Evolutionary conservation across 2,329 filamentous ascomycete species (phyloP), one percentile per base, ranked within the genome.

Genomic region (Pezicula neosporulosa): DNA sequence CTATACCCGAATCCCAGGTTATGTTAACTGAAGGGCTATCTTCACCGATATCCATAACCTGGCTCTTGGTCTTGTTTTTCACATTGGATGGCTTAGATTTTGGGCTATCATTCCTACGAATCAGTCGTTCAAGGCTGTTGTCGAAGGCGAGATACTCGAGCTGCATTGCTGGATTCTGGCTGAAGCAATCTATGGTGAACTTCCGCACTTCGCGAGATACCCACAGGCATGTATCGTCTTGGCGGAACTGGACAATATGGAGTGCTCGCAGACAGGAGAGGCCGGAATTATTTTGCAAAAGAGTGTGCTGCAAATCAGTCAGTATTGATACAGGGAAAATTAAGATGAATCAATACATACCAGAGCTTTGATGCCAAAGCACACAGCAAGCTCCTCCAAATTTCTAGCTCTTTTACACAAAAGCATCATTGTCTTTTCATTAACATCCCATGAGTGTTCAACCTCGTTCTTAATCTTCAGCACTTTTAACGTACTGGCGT

Each of bases 391-490:
- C 66, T 86, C 82, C 57, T 80, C 71, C 6, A 86, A 69, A 13
- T 66, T 59, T 43, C 64, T 69, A 1, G 78, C 82, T 21, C 69
- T 71, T 5, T 64, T 70, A 59, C 80, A 81, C 4, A 85, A 70
- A n/a, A 82, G 65, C 49, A 75, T 66, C 50, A 80, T 73, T 0
- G 78, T 75, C 63, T 77, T 80, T 42, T 77, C 71, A 50, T 85
- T 75, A 4, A 77, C 58, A 60, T 85, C 81, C 84, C 84, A 87
- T 6, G 69, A 67, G 6, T 67, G 63, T 42, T 74, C 72, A 18
- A 68, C 62, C 46, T 82, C 73, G 57, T 86, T 83, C 60, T 81
- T 80, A 56, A 87, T 77, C 73, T 85, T 78, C 16, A 87, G 64
- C 10, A 78, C 71, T 61, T 73, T 77, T 16, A 87, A 66, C 1